phyloP scores from a whole-genome alignment of 257 asterid species.

The Euphrasia confusa region DNA sequence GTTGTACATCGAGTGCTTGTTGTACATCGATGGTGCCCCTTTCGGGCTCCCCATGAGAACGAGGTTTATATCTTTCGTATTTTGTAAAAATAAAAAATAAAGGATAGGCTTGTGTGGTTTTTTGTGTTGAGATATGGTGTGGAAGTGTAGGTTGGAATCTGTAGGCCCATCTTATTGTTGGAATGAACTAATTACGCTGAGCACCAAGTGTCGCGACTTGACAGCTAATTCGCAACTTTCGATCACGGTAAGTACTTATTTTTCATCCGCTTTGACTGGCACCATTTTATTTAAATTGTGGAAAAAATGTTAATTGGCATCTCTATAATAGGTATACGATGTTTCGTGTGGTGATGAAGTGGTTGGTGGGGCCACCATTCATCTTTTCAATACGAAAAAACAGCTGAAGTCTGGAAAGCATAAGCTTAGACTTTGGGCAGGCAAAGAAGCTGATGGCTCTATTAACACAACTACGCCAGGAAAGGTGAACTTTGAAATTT shows the following conservation, averaged over 20 bases:
- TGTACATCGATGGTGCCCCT: conserved; percentile 91
- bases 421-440: conserved; percentile 89
- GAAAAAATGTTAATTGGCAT: too few species aligned
- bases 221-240: conserved; percentile 88
- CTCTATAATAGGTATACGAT: conserved; percentile 62
- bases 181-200: conserved; percentile 87
- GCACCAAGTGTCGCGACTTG: conserved; percentile 91
- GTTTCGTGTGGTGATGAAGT: conserved; percentile 76
- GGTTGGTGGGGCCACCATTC: conserved; percentile 96
- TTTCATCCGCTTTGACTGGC: neutral
- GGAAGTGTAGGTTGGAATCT: conserved; percentile 64
- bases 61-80: conserved; percentile 43
- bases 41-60: conserved; percentile 97
- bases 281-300: neutral
- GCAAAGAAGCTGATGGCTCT: conserved; percentile 92
- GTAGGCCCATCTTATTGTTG: conserved; percentile 79
- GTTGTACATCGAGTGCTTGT: conserved; percentile 72
- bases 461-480: conserved; percentile 83
- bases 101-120: conserved; percentile 14
- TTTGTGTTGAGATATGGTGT: conserved; percentile 17
- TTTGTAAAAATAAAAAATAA: neutral
- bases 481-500: conserved; percentile 42
- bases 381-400: conserved; percentile 78
- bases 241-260: conserved; percentile 54
- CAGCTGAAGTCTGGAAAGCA: conserved; percentile 94